Conservation (phyloP, 164 flowering plant species). For the Saururus chinensis region DNA sequence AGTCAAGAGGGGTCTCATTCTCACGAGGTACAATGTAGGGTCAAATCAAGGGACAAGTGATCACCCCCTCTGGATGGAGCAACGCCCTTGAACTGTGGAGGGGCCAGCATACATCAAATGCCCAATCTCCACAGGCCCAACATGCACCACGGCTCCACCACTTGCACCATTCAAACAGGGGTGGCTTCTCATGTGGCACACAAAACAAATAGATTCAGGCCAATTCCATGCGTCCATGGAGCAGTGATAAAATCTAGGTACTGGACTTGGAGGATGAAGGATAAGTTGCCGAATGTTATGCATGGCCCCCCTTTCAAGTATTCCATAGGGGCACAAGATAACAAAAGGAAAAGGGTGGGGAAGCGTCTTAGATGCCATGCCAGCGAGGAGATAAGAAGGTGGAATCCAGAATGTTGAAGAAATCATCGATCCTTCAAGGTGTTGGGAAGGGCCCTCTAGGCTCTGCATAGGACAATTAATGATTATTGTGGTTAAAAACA, state of each 20-base stretch:
- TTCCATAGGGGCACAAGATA: neutral
- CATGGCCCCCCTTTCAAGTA: too few relatives aligned
- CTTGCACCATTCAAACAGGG: neutral
- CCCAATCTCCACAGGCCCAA: neutral
- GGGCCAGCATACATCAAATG: neutral
- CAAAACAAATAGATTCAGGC: neutral
- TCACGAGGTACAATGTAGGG: neutral
- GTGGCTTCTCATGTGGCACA: neutral
- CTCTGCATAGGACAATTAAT: too few relatives aligned
- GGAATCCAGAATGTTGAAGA: neutral
- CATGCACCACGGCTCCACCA: too few relatives aligned
- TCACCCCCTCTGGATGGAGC: too few relatives aligned
- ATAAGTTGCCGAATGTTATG: too few relatives aligned
- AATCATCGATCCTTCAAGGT: too few relatives aligned
- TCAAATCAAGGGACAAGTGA: neutral
- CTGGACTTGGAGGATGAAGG: too few relatives aligned
- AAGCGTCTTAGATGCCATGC: neutral
- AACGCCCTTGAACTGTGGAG: neutral
- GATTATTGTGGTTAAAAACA: too few relatives aligned
- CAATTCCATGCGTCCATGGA: neutral
- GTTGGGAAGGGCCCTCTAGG: too few relatives aligned
- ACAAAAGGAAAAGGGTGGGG: neutral
- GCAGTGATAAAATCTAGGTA: too few relatives aligned
- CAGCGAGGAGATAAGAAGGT: neutral
- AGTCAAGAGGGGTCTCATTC: neutral